Evolutionary conservation across 2,329 filamentous ascomycete genomes (phyloP), one percentile per base, ranked within the genome.

Genomic region (Bipolaris oryzae): DNA sequence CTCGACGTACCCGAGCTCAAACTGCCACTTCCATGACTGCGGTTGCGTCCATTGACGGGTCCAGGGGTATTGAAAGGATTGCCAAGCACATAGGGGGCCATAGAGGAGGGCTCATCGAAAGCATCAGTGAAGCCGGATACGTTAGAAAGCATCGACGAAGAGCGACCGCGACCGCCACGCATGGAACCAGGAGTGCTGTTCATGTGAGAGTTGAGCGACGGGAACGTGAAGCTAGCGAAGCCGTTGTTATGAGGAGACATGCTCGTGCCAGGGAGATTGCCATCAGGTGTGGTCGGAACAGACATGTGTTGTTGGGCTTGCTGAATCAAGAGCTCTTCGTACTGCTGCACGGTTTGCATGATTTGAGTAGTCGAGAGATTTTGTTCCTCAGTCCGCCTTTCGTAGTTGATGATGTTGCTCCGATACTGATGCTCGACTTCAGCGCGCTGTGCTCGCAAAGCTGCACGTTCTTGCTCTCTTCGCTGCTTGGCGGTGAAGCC

Each of bases 401-500:
- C 74, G 47, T 65, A 76, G 21, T 66, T 64, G 48, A 75, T 74
- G 65, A 76, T 77, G 49, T 74, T 75, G 52, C 65, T 72, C 35
- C 72, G 71, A 50, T 76, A 77, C 49, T 76, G 72, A 20, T 72
- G 68, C 62, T 78, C 76, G 25, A 74, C 64, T 23, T 70, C 66
- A 23, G 64, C 63, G 34, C 75, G 70, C 43, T 74, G 70, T 54
- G 70, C 70, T 44, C 72, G 60, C 41, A 79, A 51, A 21, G 78
- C 73, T 16, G 71, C 65, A 31, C 74, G 74, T 56, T 79, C 76
- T 50, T 77, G 74, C 52, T 76, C 67, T 55, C 77, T 74, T 28
- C 77, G 74, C 49, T 77, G 86, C 52, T 85, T 87, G 70, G 88
- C 87, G 60, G 87, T 83, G 18, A 87, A 79, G 1, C 86, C 86